Percentiles rank a stretch among this genome's conserved stretches.
phyloP scores from a whole-genome alignment of 176 grass and related monocot genomes.

The Stipa capillata region DNA sequence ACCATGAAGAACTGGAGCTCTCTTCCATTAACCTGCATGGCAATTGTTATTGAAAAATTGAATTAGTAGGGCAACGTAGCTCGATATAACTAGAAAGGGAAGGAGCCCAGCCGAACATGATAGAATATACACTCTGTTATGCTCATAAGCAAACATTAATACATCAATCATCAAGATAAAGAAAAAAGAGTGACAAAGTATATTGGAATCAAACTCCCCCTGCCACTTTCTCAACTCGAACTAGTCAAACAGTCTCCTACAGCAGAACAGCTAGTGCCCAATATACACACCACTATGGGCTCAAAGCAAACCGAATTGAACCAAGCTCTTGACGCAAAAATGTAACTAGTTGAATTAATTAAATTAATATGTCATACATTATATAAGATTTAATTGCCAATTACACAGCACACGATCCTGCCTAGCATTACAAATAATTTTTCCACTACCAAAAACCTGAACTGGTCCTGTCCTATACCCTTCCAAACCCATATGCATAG shows the following conservation, averaged over 20 bases:
- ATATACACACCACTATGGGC: background rate
- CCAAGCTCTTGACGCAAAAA: background rate
- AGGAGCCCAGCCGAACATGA: too few relatives aligned
- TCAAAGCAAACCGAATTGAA: background rate
- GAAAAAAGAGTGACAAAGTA: too few relatives aligned
- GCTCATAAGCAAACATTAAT: too few relatives aligned
- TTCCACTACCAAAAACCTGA: background rate
- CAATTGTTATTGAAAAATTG: background rate
- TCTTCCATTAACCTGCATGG: slow-evolving; percentile 43
- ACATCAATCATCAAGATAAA: too few relatives aligned
- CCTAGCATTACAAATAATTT: background rate
- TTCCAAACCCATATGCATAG: slow-evolving; percentile 2
- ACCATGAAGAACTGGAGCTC: slow-evolving; percentile 85
- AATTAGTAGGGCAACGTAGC: background rate
- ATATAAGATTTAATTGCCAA: background rate
- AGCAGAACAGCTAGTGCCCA: background rate
- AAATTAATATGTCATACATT: background rate
- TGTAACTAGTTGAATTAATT: background rate
- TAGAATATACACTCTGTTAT: too few relatives aligned
- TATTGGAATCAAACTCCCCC: too few relatives aligned
- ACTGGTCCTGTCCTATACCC: background rate
- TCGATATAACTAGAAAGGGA: background rate
- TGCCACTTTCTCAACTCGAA: too few relatives aligned
- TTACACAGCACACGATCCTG: background rate
- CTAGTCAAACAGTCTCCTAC: background rate